A percentile compares a stretch with the other conserved stretches of the same genome.
Conservation (phyloP, 352 stramenopile species). For the Phytophthora fragariaefolia region DNA sequence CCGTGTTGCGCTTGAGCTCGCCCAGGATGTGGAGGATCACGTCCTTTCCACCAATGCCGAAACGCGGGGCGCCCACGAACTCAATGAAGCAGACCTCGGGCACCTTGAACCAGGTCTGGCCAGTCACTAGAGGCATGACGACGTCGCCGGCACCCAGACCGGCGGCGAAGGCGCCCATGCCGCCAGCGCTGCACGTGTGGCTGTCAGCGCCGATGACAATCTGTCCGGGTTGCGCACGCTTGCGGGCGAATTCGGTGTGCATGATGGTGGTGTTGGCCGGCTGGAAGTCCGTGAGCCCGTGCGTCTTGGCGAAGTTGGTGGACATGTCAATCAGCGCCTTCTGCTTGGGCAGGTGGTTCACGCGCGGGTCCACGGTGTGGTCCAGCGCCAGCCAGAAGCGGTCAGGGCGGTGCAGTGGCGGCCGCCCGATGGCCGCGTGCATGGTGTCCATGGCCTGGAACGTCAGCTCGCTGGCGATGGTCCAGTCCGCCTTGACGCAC, state of each 20-base stretch:
- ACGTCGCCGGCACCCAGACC: constrained; percentile 79
- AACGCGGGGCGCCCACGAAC: constrained; percentile 68
- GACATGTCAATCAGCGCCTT: constrained; percentile 83
- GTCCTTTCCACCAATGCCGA: constrained; percentile 85
- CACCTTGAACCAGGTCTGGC: constrained; percentile 88
- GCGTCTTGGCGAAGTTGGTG: constrained; percentile 76
- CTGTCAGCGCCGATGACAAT: constrained; percentile 85
- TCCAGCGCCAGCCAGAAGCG: constrained; percentile 87
- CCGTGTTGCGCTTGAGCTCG: constrained; percentile 84
- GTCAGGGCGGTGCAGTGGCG: constrained; percentile 74
- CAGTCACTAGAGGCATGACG: constrained; percentile 84
- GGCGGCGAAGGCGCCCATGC: constrained; percentile 79
- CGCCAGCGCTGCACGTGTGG: constrained; percentile 80
- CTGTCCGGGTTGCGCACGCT: constrained; percentile 81
- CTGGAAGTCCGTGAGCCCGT: constrained; percentile 80
- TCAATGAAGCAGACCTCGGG: constrained; percentile 82
- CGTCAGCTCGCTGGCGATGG: constrained; percentile 79
- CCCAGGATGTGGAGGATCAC: constrained; percentile 83
- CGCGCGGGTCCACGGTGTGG: constrained; percentile 81
- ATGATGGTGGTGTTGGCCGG: constrained; percentile 88
- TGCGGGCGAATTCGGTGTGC: constrained; percentile 84
- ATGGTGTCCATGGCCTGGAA: constrained; percentile 88
- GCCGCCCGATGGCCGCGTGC: constrained; percentile 76
- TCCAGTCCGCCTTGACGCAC: constrained; percentile 83
- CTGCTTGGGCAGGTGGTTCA: constrained; percentile 83